These are phyloP conservation scores for Stromatinia cepivora DNA, from an alignment of 2,329 filamentous ascomycete species.

Conservation along the genomic window DNA sequence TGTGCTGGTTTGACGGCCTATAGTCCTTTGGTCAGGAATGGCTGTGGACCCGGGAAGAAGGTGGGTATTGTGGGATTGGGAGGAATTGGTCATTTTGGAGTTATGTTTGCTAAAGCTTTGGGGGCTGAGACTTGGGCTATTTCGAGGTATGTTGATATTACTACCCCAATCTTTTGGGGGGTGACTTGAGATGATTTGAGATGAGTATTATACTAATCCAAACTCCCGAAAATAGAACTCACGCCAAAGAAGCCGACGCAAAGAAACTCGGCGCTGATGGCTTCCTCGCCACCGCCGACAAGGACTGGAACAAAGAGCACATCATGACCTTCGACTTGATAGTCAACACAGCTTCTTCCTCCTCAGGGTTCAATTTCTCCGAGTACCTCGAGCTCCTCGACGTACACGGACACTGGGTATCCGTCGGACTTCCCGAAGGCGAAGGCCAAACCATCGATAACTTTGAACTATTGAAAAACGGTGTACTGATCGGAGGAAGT, in stretches of 20 bases:
- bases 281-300: conserved; percentile 58
- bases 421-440: conserved; percentile 76
- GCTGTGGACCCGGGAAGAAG: conserved; percentile 75
- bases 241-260: conserved; percentile 61
- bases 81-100: conserved; percentile 69
- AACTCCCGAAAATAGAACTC: conserved; percentile 40
- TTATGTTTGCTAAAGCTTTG: conserved; percentile 68
- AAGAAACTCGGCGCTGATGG: conserved; percentile 60
- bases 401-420: conserved; percentile 78
- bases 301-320: conserved; percentile 58
- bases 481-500: conserved; percentile 68
- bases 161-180: not conserved
- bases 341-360: conserved; percentile 71
- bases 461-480: conserved; percentile 74
- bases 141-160: conserved; percentile 45
- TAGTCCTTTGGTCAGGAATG: conserved; percentile 74
- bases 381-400: conserved; percentile 79
- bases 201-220: not conserved
- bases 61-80: conserved; percentile 73
- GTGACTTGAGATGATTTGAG: not conserved
- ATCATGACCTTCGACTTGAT: conserved; percentile 72
- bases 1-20: conserved; percentile 83
- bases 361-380: conserved; percentile 64
- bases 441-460: conserved; percentile 69
- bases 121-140: conserved; percentile 64